Evolutionary conservation across 2,329 filamentous ascomycete species (phyloP), one percentile per base, ranked within the genome.

Genomic region (Aspergillus uvarum): DNA sequence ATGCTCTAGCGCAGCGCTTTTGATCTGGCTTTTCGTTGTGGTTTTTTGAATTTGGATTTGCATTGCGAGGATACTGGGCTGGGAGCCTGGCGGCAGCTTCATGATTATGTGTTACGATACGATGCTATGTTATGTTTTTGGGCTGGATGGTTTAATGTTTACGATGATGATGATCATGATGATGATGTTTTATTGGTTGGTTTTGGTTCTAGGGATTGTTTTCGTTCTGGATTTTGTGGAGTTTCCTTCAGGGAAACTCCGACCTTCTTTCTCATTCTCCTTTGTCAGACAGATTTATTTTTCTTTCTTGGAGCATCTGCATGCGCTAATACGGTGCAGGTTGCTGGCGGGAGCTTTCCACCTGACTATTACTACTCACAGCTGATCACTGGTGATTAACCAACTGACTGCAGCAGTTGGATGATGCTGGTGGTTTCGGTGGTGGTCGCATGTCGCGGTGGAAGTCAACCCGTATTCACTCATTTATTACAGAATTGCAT

Each of bases 51-150:
- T 35, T 56, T 57, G 14, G 11, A 19, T 59, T 64, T 67, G 64
- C 64, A 67, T 67, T 49, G 64, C 57, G 55, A 58, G 63, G 61
- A 60, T 50, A 58, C 52, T 38, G 54, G 52, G 52, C 47, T 61
- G 59, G 58, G 56, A 35, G 62, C 54, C 55, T 7, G 59, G 59
- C 56, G 65, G 65, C 59, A 59, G 53, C 63, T 63, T 54, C 65
- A 67, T 59, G 65, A 67, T 63, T 64, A 42, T 42, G 16, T 42
- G 38, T 67, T 63, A 66, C 62, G 66, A 67, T 67, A 67, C 53
- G 66, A 67, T 63, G 59, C 53, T 51, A 65, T 63, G 63, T 67
- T 62, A 63, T 63, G 66, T 67, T 64, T 64, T 67, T 59, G 38
- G 6, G 6, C 16, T 51, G 57, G 63, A 63, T 62, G 64, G 59